Base-by-base conservation (phyloP, 2,329 filamentous ascomycete genomes). In the Macrophomina phaseolina region DNA sequence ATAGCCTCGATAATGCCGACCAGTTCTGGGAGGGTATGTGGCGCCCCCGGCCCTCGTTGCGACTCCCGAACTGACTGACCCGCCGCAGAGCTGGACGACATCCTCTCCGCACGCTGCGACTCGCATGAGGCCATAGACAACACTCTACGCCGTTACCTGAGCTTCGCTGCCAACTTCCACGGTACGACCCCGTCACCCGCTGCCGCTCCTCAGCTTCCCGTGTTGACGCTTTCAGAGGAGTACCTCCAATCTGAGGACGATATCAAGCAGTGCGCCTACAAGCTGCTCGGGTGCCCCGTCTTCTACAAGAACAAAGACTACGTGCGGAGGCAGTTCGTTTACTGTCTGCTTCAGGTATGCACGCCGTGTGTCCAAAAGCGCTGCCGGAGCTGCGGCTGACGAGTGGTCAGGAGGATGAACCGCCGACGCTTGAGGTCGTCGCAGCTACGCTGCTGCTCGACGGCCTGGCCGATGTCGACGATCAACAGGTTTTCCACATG, bases 271-370 rank as follows among this genome's bases (percentile, higher is more conserved):
- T 98, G 94, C 81, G 90, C 91, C 68, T 91, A 92, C 77, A 88
- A 88, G 77, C 86, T 99, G 45, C 83, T 96, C 67, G 84, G 90
- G 63, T 93, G 93, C 76, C 81, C 82, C 18, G 83, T 98, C 52
- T 99, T 96, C 78, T 80, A 81, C 32, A 80, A 84, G 14, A 90
- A 97, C 77, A 86, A 88, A 71, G 90, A 93, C 67, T 98, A 99
- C 80, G 91, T 98, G 69, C 91, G 94, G 69, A 91, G 88, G 52
- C 95, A 98, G 81, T 93, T 99, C 74, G 89, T 98, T 70, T 93
- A 97, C 79, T 94, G 93, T 77, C 84, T 99, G 63, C 81, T 97
- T 64, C 86, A 89, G 81, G 86, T 88, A 79, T 55, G 23, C 23
- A 3, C 23, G 77, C 69, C 3, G 18, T 4, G 14, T 9, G 11